phyloP scores from a whole-genome alignment of 2,329 filamentous ascomycete genomes.

The Penicillium corylophilum region DNA sequence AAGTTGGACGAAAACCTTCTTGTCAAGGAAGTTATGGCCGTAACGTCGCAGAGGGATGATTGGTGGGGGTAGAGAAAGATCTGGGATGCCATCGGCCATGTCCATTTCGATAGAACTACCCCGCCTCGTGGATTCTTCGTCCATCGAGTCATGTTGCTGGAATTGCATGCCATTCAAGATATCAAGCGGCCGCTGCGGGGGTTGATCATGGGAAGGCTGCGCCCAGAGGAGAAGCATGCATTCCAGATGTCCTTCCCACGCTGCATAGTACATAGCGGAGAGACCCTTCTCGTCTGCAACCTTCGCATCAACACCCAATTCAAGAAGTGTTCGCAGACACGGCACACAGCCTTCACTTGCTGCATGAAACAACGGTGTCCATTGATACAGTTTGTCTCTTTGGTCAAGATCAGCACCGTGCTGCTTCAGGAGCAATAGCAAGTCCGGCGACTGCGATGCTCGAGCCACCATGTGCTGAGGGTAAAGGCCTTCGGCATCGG shows the following conservation, averaged over 20 bases:
- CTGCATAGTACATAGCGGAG: slow-evolving; percentile 96
- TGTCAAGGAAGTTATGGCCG: slow-evolving; percentile 97
- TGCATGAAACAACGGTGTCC: slow-evolving; percentile 94
- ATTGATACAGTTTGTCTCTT: slow-evolving; percentile 91
- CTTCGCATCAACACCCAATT: slow-evolving; percentile 73
- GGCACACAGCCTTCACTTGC: slow-evolving; percentile 93
- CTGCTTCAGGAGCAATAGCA: slow-evolving; percentile 75
- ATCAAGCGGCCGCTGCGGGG: slow-evolving; percentile 33
- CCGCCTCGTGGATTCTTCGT: slow-evolving; percentile 29
- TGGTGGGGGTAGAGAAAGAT: slow-evolving; percentile 86
- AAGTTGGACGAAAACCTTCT: slow-evolving; percentile 92
- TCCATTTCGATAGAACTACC: slow-evolving; percentile 65
- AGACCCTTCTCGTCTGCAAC: slow-evolving; percentile 89
- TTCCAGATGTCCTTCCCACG: slow-evolving; percentile 93
- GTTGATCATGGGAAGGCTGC: slow-evolving; percentile 25
- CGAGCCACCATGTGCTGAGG: slow-evolving; percentile 96
- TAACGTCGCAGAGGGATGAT: slow-evolving; percentile 94
- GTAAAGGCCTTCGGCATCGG: slow-evolving; percentile 92
- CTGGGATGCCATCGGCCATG: slow-evolving; percentile 77
- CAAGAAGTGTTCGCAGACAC: slow-evolving; percentile 77
- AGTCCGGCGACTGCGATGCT: slow-evolving; percentile 75
- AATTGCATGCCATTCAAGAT: slow-evolving; percentile 35
- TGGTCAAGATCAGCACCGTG: slow-evolving; percentile 91
- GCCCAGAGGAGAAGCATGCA: slow-evolving; percentile 81
- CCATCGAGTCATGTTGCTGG: slow-evolving; percentile 27